Evolutionary conservation across 169 alveolate genomes (phyloP).

Genomic region (Eimeria nieschulzi): DNA sequence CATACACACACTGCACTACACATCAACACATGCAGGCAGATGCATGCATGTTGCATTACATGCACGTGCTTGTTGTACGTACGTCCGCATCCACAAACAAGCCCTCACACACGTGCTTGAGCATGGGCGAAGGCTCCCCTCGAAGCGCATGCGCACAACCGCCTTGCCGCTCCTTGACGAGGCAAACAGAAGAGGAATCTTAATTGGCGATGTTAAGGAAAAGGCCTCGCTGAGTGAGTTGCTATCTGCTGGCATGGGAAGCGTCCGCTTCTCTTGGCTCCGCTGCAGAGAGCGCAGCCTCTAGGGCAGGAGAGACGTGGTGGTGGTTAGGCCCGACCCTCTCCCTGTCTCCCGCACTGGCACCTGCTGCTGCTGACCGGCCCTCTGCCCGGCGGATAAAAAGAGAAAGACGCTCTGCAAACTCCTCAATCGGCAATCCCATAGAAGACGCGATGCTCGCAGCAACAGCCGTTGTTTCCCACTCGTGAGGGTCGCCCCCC

Average conservation of each 20-base stretch:
- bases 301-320: too few species aligned
- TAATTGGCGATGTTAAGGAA: too few species aligned
- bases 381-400: conserved; percentile 7
- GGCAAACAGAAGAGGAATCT: too few species aligned
- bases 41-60: neutral
- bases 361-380: conserved; percentile 21
- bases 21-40: neutral
- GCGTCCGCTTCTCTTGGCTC: neutral
- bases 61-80: neutral
- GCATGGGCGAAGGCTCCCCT: too few species aligned
- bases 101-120: neutral
- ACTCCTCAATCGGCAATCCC: conserved; percentile 39
- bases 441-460: neutral
- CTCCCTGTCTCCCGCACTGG: neutral
- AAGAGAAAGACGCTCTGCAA: conserved; percentile 30
- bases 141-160: too few species aligned
- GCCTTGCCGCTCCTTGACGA: too few species aligned
- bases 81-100: neutral
- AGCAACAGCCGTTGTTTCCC: neutral
- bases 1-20: neutral
- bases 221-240: too few species aligned
- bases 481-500: too few species aligned
- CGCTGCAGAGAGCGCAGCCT: conserved; percentile 8
- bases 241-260: neutral
- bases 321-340: too few species aligned